Conservation (phyloP, 257 asterid species). For the Primulina tabacum region DNA sequence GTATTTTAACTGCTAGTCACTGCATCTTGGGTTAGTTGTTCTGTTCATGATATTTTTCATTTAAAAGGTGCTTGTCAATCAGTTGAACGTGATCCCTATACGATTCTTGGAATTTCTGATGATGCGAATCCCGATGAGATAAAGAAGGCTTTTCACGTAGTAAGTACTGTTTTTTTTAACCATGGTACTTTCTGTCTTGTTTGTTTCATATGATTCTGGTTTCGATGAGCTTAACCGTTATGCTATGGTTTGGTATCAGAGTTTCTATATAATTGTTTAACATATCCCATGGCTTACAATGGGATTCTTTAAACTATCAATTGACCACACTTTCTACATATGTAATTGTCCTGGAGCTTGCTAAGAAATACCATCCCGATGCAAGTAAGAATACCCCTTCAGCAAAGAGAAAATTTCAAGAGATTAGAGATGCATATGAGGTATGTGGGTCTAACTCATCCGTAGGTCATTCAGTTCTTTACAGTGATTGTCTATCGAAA, state of each 20-base stretch:
- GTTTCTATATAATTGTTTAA: conserved; percentile 17
- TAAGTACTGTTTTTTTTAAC: conserved; percentile 36
- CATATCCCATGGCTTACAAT: conserved; percentile 1
- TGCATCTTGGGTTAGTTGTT: conserved; percentile 14
- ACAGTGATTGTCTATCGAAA: conserved; percentile 21
- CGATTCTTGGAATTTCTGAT: conserved; percentile 67
- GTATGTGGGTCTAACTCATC: conserved; percentile 39
- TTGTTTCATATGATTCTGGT: conserved; percentile 9
- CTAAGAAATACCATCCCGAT: conserved; percentile 94
- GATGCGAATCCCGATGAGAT: conserved; percentile 71
- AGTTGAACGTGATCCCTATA: conserved; percentile 58
- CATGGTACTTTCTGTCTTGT: conserved; percentile 10
- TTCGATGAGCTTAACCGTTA: conserved; percentile 8
- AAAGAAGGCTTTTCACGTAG: conserved; percentile 82
- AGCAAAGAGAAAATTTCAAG: conserved; percentile 87
- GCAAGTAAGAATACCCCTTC: conserved; percentile 80
- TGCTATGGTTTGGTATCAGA: conserved; percentile 9
- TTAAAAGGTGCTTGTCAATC: conserved; percentile 48
- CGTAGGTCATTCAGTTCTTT: conserved; percentile 22
- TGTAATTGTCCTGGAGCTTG: conserved; percentile 57
- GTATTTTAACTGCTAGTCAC: neutral
- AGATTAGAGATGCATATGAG: conserved; percentile 97
- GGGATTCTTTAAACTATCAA: conserved; percentile 4
- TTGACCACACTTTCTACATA: conserved; percentile 12
- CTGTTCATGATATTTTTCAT: conserved; percentile 21